Base-by-base conservation (phyloP, 768 basidiomycete genomes). In the Calocera viscosa region DNA sequence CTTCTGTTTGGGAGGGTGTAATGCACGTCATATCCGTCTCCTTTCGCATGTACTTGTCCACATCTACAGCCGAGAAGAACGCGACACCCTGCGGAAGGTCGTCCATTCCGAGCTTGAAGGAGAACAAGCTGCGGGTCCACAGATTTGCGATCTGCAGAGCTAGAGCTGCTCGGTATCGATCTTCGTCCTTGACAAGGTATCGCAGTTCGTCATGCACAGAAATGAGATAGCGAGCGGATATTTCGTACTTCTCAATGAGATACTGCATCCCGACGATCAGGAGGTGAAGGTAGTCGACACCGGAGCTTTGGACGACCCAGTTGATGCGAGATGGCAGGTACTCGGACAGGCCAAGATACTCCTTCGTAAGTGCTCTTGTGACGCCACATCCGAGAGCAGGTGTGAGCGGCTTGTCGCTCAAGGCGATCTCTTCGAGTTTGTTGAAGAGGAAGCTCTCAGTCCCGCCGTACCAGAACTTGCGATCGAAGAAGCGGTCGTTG, bases 231-330 rank as follows among this genome's bases (percentile, higher is more conserved):
- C 96, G 84, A 1, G 94, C 94, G 12, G 88, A 73, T 72, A 98
- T 96, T 70, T 83, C 77, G 78, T 94, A 98, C 65, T 84, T 86
- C 49, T 77, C 75, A 66, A 88, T 86, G 39, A 99, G 83, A 74
- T 95, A 82, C 68, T 93, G 85, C 94, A 97, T 98, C 3, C 92
- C 84, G 60, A 94, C 91, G 72, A 99, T 92, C 68, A 98, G 83
- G 40, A 99, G 85, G 73, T 99, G 96, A 10, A 98, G 86, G 74
- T 99, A 98, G 76, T 98, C 96, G 47, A 98, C 95, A 2, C 95
- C 96, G 0, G 94, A 96, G 2, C 94, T 97, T 73, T 98, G 96
- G 5, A 98, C 96, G 63, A 94, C 96, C 96, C 96, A 98, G 73
- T 99, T 99, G 78, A 98, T 94, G 47, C 96, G 85, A 5, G 93